Evolutionary conservation across 1,284 basidiomycete species (phyloP).

Genomic region (Austroboletus niveus): DNA sequence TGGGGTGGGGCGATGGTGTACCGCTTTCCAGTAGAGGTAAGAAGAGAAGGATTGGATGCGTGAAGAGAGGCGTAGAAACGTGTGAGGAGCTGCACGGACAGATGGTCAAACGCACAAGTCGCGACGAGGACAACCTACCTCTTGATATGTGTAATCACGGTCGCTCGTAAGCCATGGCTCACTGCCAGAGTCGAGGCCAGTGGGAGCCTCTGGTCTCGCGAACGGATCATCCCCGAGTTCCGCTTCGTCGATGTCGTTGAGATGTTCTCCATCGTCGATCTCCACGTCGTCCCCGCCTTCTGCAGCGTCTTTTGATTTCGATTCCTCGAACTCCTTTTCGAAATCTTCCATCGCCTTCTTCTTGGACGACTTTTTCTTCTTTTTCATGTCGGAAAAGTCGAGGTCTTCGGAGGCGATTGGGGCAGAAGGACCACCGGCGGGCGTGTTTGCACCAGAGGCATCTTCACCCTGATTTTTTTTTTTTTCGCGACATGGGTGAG

Average conservation of each 20-base stretch:
- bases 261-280: conserved; percentile 56
- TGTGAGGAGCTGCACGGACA: conserved; percentile 69
- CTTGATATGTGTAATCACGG: conserved; percentile 92
- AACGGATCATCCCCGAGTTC: conserved; percentile 88
- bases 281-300: conserved; percentile 59
- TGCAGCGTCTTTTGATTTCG: conserved; percentile 58
- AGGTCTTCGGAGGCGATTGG: conserved; percentile 58
- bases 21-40: conserved; percentile 81
- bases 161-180: conserved; percentile 91
- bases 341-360: conserved; percentile 84
- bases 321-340: conserved; percentile 82
- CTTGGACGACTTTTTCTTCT: conserved; percentile 73
- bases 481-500: conserved; percentile 6
- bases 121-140: conserved; percentile 48
- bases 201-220: conserved; percentile 54
- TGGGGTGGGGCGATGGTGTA: conserved; percentile 98
- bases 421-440: conserved; percentile 36
- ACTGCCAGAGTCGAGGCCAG: conserved; percentile 63
- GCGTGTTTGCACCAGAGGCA: conserved; percentile 63
- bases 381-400: conserved; percentile 84
- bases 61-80: conserved; percentile 93
- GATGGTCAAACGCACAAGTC: not conserved
- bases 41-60: conserved; percentile 91
- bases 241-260: conserved; percentile 71
- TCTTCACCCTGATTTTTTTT: conserved; percentile 49